These are phyloP conservation scores for Auriscalpium microsporum DNA, from an alignment of 768 basidiomycete species.

Conservation along the genomic window DNA sequence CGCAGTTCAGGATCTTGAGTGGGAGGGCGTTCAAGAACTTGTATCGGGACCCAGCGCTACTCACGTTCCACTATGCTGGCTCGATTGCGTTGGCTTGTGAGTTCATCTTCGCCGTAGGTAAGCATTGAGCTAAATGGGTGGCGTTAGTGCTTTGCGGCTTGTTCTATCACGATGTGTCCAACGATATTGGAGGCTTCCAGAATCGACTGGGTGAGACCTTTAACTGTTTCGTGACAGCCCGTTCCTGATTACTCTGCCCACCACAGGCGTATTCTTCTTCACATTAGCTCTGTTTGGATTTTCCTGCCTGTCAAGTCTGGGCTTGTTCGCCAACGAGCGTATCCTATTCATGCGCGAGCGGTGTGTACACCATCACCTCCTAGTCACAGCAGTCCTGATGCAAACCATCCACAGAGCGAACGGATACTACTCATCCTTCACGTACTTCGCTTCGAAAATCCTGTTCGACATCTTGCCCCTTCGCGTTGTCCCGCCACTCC, in stretches of 20 bases:
- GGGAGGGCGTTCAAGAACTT: constrained; percentile 97
- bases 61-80: constrained; percentile 85
- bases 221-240: not conserved
- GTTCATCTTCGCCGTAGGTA: constrained; percentile 23
- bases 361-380: constrained; percentile 30
- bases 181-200: constrained; percentile 97
- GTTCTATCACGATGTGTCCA: constrained; percentile 83
- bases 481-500: constrained; percentile 87
- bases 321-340: constrained; percentile 90
- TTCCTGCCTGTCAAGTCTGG: constrained; percentile 89
- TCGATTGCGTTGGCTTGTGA: constrained; percentile 77
- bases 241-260: not conserved
- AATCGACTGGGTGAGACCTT: constrained; percentile 65
- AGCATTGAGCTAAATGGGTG: constrained; percentile 1
- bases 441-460: constrained; percentile 96
- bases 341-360: constrained; percentile 98
- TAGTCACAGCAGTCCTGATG: not conserved
- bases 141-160: constrained; percentile 78
- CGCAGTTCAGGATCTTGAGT: constrained; percentile 91
- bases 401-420: constrained; percentile 55
- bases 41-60: constrained; percentile 87
- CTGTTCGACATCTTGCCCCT: constrained; percentile 95
- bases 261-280: constrained; percentile 88
- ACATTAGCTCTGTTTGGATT: constrained; percentile 95
- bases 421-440: constrained; percentile 95